A percentile compares a stretch with the other conserved stretches of the same genome.
Evolutionary conservation across 2,329 filamentous ascomycete genomes (phyloP).

Genomic region (Alternaria solani): DNA sequence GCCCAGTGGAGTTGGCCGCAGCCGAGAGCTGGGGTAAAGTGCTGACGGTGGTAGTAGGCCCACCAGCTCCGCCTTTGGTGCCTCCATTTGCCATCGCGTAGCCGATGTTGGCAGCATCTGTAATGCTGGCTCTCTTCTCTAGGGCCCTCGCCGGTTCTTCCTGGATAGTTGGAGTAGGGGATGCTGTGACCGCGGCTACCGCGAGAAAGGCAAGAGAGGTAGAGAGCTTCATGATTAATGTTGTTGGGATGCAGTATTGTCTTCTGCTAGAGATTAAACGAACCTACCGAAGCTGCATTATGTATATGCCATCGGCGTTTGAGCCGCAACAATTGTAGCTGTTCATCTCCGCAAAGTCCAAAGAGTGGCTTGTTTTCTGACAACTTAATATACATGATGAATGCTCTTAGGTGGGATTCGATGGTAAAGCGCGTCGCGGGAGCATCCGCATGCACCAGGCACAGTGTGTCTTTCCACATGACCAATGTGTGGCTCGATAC

Average conservation of each 20-base stretch:
- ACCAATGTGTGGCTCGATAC: neutral
- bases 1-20: constrained; percentile 51
- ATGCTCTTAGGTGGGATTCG: constrained; percentile 24
- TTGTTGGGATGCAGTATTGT: neutral
- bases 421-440: neutral
- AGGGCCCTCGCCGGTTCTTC: constrained; percentile 16
- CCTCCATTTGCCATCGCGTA: constrained; percentile 58
- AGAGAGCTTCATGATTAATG: constrained; percentile 21
- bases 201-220: constrained; percentile 19
- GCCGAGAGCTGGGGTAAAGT: constrained; percentile 59
- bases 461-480: constrained; percentile 3
- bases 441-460: constrained; percentile 3
- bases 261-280: neutral
- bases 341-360: neutral
- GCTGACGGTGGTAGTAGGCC: constrained; percentile 63
- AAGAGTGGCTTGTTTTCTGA: constrained; percentile 3
- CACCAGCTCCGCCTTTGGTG: constrained; percentile 63
- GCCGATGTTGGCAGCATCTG: constrained; percentile 41
- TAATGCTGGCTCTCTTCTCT: constrained; percentile 23
- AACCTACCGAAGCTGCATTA: neutral
- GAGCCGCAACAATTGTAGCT: constrained; percentile 2
- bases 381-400: constrained; percentile 12
- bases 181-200: constrained; percentile 20
- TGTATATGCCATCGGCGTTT: constrained; percentile 18
- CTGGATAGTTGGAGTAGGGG: constrained; percentile 21